These are phyloP conservation scores for Corymbia citriodora DNA, from an alignment of 441 rosid genomes.

Conservation along the genomic window DNA sequence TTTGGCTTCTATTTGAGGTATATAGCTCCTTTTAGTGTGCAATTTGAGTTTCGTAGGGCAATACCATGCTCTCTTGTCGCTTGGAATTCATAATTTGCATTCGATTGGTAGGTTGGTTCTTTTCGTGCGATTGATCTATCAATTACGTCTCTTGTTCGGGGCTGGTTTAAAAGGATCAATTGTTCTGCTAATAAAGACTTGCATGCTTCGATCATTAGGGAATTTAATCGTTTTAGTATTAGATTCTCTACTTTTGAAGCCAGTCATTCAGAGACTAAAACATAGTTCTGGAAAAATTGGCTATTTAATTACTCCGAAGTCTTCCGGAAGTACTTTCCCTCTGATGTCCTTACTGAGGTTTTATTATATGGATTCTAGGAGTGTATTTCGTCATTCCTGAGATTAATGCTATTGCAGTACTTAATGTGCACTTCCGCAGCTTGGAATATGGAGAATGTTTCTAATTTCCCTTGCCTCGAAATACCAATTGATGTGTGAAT, in stretches of 20 bases:
- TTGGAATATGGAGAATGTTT: background rate
- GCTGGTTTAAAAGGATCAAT: background rate
- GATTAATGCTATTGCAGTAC: background rate
- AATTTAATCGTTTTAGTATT: background rate
- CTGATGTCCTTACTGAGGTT: background rate
- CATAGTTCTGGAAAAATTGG: background rate
- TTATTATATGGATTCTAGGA: background rate
- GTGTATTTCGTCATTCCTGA: background rate
- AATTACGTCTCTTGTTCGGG: background rate
- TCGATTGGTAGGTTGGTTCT: background rate
- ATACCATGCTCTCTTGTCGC: background rate
- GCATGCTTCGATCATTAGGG: background rate
- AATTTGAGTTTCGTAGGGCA: background rate
- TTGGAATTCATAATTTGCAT: background rate
- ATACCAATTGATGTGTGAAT: background rate
- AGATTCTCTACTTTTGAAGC: background rate
- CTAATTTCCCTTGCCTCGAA: background rate
- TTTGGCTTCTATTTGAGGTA: background rate
- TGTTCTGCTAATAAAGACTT: background rate
- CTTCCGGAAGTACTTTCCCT: background rate
- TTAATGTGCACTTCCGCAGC: background rate
- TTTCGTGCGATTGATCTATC: background rate
- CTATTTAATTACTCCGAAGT: background rate
- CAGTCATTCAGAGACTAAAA: background rate
- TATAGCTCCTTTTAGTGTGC: background rate